Conservation (phyloP, 2,329 filamentous ascomycete genomes). For the Microdochium paspali region DNA sequence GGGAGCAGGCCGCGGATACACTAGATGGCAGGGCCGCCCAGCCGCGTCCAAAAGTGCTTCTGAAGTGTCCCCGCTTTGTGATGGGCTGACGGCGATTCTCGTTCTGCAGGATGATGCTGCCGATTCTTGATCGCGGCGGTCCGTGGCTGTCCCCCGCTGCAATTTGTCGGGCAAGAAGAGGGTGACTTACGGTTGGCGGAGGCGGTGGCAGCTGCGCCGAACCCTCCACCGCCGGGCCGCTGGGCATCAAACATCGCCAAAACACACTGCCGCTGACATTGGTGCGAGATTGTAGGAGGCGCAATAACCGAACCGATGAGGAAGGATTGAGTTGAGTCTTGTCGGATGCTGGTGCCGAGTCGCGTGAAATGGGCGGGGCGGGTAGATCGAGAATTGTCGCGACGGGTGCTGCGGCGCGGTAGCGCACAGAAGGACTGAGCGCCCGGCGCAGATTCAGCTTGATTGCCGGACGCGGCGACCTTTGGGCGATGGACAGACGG, state of each 20-base stretch:
- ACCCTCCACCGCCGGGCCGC: constrained; percentile 15
- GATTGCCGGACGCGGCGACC: too few species aligned
- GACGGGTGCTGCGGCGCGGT: neutral
- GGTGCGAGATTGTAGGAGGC: neutral
- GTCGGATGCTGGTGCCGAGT: neutral
- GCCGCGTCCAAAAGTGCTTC: too few species aligned
- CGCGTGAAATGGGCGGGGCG: neutral
- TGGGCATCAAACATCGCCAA: constrained; percentile 16
- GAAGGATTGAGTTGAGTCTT: neutral
- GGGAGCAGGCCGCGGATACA: too few species aligned
- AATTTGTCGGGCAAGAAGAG: constrained; percentile 9
- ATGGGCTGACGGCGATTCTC: too few species aligned
- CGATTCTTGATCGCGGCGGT: neutral
- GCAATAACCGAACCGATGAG: neutral
- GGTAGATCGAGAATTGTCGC: neutral
- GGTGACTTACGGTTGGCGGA: constrained; percentile 19
- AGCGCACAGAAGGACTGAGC: too few species aligned
- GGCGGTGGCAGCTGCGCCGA: constrained; percentile 8
- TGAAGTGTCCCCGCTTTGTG: too few species aligned
- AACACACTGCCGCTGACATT: constrained; percentile 11
- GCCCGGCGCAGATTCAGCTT: too few species aligned
- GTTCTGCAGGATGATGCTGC: too few species aligned
- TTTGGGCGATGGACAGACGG: too few species aligned
- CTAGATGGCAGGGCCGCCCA: too few species aligned
- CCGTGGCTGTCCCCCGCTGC: neutral